Base-by-base conservation (phyloP, 345 rosid species). In the Eutrema yunnanense region DNA sequence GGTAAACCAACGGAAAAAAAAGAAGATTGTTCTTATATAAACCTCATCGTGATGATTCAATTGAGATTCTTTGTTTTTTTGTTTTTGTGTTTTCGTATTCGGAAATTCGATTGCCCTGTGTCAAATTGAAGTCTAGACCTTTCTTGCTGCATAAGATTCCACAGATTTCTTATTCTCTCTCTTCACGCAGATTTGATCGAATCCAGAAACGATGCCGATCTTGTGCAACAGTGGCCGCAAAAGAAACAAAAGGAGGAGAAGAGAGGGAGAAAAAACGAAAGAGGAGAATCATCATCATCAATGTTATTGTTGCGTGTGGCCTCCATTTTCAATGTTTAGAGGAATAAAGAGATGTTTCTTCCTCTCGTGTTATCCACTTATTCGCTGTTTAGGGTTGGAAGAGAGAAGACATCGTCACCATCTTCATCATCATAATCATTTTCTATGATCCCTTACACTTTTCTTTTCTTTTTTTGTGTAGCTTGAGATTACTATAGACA, bases 311-410 rank as follows among this genome's bases (percentile, higher is more conserved):
- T 55, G 68, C 63, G 71, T 64, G 40, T 67, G 47, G 78, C 73
- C 73, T 4, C 73, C 77, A 2, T 80, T 80, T 32, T 74, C 77
- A 3, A 76, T 80, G 65, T 67, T 76, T n/a, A 81, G 81, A 72
- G 80, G 87, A 55, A 54, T 82, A 38, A 79, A 84, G 10, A 82
- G 92, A 72, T 85, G 90, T 71, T 52, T 82, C 7, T 87, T 82
- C 64, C 71, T 85, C 58, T 64, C 81, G 9, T 82, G 83, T 51
- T 85, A 66, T 71, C 92, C 92, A 7, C 62, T 82, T 51, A 61
- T 87, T 10, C 87, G 82, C 5, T 85, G 90, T 79, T 77, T 77
- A 66, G 90, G 90, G 7, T 77, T 74, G 32, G 90, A 88, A 62
- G 87, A 84, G 3, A 75, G 79, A 75, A 46, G 79, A 8, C 55